phyloP scores from a whole-genome alignment of 1,139 yeast species.

The Scheffersomyces cryptocercus region DNA sequence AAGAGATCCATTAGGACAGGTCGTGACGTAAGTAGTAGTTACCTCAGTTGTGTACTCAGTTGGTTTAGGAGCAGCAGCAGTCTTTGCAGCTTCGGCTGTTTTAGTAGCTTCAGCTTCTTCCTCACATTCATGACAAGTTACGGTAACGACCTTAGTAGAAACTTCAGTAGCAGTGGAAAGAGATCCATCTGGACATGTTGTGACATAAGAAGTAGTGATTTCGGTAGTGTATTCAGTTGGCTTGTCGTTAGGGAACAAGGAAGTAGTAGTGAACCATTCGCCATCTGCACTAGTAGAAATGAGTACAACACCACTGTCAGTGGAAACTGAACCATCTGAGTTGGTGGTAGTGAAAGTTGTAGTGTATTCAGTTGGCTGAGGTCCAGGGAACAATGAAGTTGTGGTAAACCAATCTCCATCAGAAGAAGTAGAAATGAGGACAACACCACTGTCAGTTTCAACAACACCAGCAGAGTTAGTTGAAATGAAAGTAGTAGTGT shows the following conservation, averaged over 20 bases:
- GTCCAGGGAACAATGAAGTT: conserved; percentile 5
- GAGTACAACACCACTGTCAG: conserved; percentile 7
- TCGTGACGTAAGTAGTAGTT: conserved; percentile 10
- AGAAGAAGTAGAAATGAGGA: conserved; percentile 12
- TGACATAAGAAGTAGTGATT: conserved; percentile 12
- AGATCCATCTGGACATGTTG: conserved; percentile 13
- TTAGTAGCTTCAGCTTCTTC: too few species aligned
- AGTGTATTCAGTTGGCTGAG: conserved; percentile 4
- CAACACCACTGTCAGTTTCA: conserved; percentile 14
- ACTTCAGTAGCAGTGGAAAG: conserved; percentile 14
- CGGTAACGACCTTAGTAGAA: conserved; percentile 5
- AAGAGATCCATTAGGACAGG: conserved; percentile 14
- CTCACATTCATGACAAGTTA: background rate
- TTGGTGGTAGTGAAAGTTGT: conserved; percentile 7
- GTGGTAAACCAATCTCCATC: conserved; percentile 11
- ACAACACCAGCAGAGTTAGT: conserved; percentile 15
- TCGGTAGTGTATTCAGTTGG: conserved; percentile 20
- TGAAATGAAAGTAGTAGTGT: conserved; percentile 17
- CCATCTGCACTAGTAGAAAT: conserved; percentile 8
- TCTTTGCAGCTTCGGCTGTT: background rate
- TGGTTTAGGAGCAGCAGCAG: conserved; percentile 4
- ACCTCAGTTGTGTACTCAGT: conserved; percentile 19
- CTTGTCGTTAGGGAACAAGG: conserved; percentile 3
- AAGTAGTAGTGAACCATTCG: conserved; percentile 11
- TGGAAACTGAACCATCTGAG: conserved; percentile 4